These are phyloP conservation scores for Truncatella angustata DNA, from an alignment of 2,329 filamentous ascomycete species.

Conservation along the genomic window DNA sequence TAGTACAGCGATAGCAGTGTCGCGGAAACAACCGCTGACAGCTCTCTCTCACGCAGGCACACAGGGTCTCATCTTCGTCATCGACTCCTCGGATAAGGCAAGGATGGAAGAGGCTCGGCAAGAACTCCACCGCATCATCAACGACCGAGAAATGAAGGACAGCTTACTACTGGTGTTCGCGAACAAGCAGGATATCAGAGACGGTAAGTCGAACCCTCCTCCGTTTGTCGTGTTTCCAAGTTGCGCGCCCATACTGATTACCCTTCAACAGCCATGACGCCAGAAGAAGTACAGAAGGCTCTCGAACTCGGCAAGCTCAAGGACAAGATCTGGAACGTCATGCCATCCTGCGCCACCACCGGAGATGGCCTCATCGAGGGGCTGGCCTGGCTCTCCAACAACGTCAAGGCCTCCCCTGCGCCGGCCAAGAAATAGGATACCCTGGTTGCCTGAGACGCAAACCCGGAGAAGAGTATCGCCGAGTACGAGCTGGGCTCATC, in stretches of 20 bases:
- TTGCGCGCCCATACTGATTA: neutral
- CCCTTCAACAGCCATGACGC: conserved; percentile 66
- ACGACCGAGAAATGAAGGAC: conserved; percentile 97
- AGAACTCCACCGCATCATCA: conserved; percentile 95
- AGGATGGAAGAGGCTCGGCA: conserved; percentile 91
- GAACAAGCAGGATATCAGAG: conserved; percentile 95
- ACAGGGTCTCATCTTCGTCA: conserved; percentile 97
- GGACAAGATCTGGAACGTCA: conserved; percentile 83
- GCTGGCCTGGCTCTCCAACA: conserved; percentile 80
- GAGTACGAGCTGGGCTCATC: conserved; percentile 5
- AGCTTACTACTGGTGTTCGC: conserved; percentile 92
- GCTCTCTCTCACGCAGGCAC: conserved; percentile 64
- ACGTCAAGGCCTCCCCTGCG: conserved; percentile 66
- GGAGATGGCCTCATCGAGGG: conserved; percentile 81
- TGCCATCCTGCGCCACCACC: conserved; percentile 78
- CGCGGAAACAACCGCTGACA: neutral
- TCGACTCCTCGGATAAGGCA: conserved; percentile 89
- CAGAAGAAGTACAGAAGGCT: conserved; percentile 74
- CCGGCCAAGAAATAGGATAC: conserved; percentile 47
- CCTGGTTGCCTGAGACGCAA: neutral
- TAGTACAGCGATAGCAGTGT: no score
- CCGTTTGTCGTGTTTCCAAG: neutral
- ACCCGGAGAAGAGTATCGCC: neutral
- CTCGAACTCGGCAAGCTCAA: conserved; percentile 75
- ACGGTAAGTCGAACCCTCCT: conserved; percentile 52